phyloP scores from a whole-genome alignment of 192 early-diverging fungal genomes.

The Geranomyces michiganensis region DNA sequence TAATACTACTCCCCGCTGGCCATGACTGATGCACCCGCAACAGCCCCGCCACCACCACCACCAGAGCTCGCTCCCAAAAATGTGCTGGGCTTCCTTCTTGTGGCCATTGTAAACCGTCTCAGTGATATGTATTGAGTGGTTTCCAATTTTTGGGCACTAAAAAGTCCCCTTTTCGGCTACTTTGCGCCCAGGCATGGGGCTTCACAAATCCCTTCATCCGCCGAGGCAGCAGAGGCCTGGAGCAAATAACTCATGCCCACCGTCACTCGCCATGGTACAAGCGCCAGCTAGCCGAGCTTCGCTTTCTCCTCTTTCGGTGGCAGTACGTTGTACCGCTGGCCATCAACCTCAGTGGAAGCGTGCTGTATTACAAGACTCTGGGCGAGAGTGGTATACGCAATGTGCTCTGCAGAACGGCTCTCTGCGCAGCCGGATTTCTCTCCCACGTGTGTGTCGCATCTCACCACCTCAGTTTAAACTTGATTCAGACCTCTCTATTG shows the following conservation, averaged over 20 bases:
- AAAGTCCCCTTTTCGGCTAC: not conserved
- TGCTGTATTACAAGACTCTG: constrained; percentile 91
- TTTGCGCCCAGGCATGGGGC: constrained; percentile 67
- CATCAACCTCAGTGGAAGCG: constrained; percentile 89
- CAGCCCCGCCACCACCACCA: not conserved
- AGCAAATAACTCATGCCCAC: constrained; percentile 56
- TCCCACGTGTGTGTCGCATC: no score
- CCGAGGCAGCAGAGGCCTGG: constrained; percentile 79
- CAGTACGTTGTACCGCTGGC: constrained; percentile 86
- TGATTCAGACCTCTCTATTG: constrained; percentile 77
- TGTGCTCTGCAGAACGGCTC: no score
- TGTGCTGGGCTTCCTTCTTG: constrained; percentile 15
- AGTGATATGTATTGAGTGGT: no score
- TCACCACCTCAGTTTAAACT: no score
- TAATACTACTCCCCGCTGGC: no score
- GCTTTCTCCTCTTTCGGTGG: constrained; percentile 83
- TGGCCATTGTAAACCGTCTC: not conserved
- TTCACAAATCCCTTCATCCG: constrained; percentile 97
- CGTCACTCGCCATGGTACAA: constrained; percentile 43
- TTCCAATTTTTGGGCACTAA: not conserved
- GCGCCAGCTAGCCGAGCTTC: constrained; percentile 65
- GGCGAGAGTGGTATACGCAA: constrained; percentile 73
- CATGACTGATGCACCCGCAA: no score
- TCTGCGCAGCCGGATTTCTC: no score
- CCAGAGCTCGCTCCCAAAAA: no score